Evolutionary conservation across 257 asterid species (phyloP).

Genomic region (Eucommia ulmoides): DNA sequence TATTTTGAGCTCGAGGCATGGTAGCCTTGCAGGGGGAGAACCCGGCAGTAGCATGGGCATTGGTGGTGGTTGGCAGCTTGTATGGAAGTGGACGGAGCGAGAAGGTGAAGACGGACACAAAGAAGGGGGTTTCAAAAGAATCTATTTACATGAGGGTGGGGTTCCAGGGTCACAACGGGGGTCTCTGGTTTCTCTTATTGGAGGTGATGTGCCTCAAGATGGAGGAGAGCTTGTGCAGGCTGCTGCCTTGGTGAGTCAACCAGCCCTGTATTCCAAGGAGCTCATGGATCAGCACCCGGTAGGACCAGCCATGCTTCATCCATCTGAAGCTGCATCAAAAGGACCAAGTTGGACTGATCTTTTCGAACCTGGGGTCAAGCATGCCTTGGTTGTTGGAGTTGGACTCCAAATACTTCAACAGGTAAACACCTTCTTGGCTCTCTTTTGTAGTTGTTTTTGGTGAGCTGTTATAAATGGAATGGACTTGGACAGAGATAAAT

Average conservation of each 20-base stretch:
- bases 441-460: not conserved
- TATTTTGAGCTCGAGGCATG: slow-evolving; percentile 19
- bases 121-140: slow-evolving; percentile 42
- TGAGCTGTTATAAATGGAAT: not conserved
- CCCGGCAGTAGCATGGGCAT: slow-evolving; percentile 28
- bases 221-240: slow-evolving; percentile 36
- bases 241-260: slow-evolving; percentile 50
- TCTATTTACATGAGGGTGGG: slow-evolving; percentile 44
- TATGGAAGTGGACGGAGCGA: slow-evolving; percentile 46
- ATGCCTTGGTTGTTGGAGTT: slow-evolving; percentile 51
- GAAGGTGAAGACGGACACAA: slow-evolving; percentile 26
- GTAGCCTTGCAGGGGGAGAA: slow-evolving; percentile 26
- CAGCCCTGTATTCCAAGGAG: slow-evolving; percentile 32
- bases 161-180: slow-evolving; percentile 24
- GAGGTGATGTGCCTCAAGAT: slow-evolving; percentile 27
- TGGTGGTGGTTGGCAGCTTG: slow-evolving; percentile 82
- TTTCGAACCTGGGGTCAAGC: slow-evolving; percentile 56
- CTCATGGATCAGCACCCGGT: slow-evolving; percentile 29
- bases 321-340: slow-evolving; percentile 27
- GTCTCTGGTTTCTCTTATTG: slow-evolving; percentile 28
- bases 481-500: no score
- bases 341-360: slow-evolving; percentile 34
- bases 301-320: slow-evolving; percentile 37
- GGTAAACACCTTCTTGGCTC: slow-evolving; percentile 22
- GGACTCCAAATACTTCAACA: slow-evolving; percentile 64